Base-by-base conservation (phyloP, 768 basidiomycete genomes). In the Amanita muscaria region DNA sequence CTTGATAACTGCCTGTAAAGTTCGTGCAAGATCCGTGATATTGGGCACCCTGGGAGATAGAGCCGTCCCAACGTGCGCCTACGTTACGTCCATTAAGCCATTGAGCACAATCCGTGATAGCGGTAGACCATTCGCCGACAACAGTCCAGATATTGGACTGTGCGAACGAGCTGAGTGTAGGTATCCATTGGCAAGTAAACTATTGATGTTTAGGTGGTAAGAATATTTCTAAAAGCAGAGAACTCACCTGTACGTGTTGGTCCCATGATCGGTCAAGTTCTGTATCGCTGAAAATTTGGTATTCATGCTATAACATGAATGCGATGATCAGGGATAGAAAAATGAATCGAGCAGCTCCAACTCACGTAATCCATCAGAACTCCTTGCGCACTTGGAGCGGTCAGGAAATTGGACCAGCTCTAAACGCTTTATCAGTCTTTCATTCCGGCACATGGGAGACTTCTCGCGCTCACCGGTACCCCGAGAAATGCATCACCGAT, bases 21-120 rank as follows among this genome's bases (percentile, higher is more conserved):
- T 75, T 74, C 2, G 57, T 56, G 54, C 88, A 90, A 44, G 70
- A 72, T 3, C 83, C 86, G 43, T 81, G 68, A 14, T 59, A 69
- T 14, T 68, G 65, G 22, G 64, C 60, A 44, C 68, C 65, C 14
- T 68, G 65, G 24, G 56, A 55, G 15, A 64, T 53, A 44, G 62
- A 69, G 50, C 73, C 74, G 46, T 88, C 82, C 79, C 82, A 87
- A 14, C 81, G 70, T 1, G 80, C 64, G 10, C 86, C 86, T 29
- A 73, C 66, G 16, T 79, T 80, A 32, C 84, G 70, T 0, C 88
- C 88, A 56, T 89, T 90, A 6, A 91, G 66, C 82, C 83, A 89
- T 53, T 62, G 61, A 0, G 87, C 80, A 53, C 87, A 90, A 57
- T 87, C 85, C 0, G 83, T 87, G 7, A 70, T 61, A 0, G 83